These are phyloP conservation scores for Aspergillus unguis DNA, from an alignment of 2,329 filamentous ascomycete genomes.

Conservation along the genomic window DNA sequence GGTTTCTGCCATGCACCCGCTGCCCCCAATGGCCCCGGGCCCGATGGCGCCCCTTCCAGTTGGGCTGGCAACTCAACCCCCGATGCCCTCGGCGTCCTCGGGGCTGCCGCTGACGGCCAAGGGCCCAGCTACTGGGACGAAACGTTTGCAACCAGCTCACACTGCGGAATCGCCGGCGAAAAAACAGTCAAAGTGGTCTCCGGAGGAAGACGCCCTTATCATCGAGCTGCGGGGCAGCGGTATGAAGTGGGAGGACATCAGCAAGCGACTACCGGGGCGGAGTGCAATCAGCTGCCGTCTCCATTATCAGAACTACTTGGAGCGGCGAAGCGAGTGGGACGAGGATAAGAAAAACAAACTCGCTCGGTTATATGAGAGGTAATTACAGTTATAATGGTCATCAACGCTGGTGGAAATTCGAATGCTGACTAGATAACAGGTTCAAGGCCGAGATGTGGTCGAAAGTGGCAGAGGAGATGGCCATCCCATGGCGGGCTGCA, in stretches of 20 bases:
- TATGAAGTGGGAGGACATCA: conserved; percentile 99
- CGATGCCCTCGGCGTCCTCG: conserved; percentile 25
- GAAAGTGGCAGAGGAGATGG: conserved; percentile 91
- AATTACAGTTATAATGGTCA: conserved; percentile 24
- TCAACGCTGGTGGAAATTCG: not conserved
- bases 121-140: conserved; percentile 30
- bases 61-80: conserved; percentile 18
- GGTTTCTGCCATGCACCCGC: conserved; percentile 23
- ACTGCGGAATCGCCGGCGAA: conserved; percentile 68
- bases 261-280: conserved; percentile 80
- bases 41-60: conserved; percentile 21
- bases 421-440: conserved; percentile 48
- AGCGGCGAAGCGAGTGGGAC: conserved; percentile 90
- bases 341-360: conserved; percentile 98
- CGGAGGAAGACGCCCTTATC: conserved; percentile 88
- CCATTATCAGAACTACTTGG: conserved; percentile 96
- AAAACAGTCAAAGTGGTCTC: conserved; percentile 95
- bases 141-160: conserved; percentile 47
- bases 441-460: conserved; percentile 99
- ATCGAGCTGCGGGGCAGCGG: conserved; percentile 84
- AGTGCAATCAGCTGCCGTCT: conserved; percentile 92
- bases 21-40: conserved; percentile 27
- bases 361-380: conserved; percentile 92
- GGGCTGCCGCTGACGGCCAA: conserved; percentile 32
- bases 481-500: conserved; percentile 88